phyloP scores from a whole-genome alignment of 73 alveolate species.

The Breviolum minutum region DNA sequence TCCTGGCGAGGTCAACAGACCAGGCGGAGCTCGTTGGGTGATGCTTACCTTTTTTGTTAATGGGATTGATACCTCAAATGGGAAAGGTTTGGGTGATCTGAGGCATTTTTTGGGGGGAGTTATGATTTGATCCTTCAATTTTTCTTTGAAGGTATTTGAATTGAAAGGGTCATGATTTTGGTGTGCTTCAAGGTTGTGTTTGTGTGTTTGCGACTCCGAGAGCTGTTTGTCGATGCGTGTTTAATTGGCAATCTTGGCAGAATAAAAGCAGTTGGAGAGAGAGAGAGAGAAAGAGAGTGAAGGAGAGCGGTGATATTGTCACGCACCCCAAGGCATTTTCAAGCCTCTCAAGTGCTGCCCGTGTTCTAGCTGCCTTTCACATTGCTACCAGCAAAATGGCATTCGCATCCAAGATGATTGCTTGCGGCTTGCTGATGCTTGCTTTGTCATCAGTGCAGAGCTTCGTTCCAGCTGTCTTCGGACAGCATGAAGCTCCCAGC shows the following conservation, averaged over 20 bases:
- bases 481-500: constrained; percentile 57
- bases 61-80: too few relatives aligned
- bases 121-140: too few relatives aligned
- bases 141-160: too few relatives aligned
- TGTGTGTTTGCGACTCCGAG: not conserved
- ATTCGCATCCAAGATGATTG: constrained; percentile 34
- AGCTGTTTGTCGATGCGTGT: not conserved
- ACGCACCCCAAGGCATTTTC: too few relatives aligned
- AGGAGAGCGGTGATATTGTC: too few relatives aligned
- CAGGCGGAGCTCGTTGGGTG: not conserved
- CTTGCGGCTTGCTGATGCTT: constrained; percentile 67
- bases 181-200: not conserved
- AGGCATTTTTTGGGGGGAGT: too few relatives aligned
- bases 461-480: constrained; percentile 83
- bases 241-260: too few relatives aligned
- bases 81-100: too few relatives aligned
- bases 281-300: too few relatives aligned
- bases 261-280: too few relatives aligned
- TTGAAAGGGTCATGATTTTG: too few relatives aligned
- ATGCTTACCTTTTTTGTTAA: not conserved
- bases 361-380: not conserved
- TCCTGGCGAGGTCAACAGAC: not conserved
- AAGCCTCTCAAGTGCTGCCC: not conserved
- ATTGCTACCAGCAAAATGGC: constrained; percentile 21
- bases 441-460: constrained; percentile 73